phyloP scores from a whole-genome alignment of 257 asterid genomes.

The Haberlea rhodopensis region DNA sequence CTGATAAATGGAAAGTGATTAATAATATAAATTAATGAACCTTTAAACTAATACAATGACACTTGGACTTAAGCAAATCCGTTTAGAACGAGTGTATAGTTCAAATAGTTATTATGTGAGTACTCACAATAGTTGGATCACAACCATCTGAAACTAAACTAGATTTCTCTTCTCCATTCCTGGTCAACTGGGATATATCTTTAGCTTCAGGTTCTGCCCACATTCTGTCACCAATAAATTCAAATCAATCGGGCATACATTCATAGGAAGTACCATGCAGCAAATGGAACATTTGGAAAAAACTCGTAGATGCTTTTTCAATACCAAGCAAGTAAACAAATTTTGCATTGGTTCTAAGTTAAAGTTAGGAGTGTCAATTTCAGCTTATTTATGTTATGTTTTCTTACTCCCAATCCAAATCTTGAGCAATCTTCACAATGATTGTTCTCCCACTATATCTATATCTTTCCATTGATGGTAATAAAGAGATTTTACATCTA shows the following conservation, averaged over 20 bases:
- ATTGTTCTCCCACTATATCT: not conserved
- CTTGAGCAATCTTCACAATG: not conserved
- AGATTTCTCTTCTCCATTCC: slow-evolving; percentile 43
- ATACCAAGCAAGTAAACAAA: slow-evolving; percentile 15
- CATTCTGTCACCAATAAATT: slow-evolving; percentile 51
- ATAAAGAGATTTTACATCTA: not conserved
- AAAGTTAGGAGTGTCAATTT: not conserved
- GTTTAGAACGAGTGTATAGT: slow-evolving; percentile 2
- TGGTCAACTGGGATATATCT: slow-evolving; percentile 41
- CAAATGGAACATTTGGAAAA: not conserved
- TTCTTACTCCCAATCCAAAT: not conserved
- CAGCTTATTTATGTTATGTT: not conserved
- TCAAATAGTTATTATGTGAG: not conserved
- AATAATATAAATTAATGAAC: slow-evolving; percentile 8
- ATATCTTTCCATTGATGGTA: not conserved
- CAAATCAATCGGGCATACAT: slow-evolving; percentile 18
- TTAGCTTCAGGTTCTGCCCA: slow-evolving; percentile 85
- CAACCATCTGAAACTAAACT: slow-evolving; percentile 62
- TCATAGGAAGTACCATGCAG: slow-evolving; percentile 9
- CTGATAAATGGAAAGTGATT: slow-evolving; percentile 31
- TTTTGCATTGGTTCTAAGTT: slow-evolving; percentile 3
- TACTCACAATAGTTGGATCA: slow-evolving; percentile 58
- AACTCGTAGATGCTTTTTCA: slow-evolving; percentile 10
- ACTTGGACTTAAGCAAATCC: slow-evolving; percentile 7
- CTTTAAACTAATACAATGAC: not conserved